These are phyloP conservation scores for Populus hybrid DNA, from an alignment of 441 rosid species.

Conservation along the genomic window DNA sequence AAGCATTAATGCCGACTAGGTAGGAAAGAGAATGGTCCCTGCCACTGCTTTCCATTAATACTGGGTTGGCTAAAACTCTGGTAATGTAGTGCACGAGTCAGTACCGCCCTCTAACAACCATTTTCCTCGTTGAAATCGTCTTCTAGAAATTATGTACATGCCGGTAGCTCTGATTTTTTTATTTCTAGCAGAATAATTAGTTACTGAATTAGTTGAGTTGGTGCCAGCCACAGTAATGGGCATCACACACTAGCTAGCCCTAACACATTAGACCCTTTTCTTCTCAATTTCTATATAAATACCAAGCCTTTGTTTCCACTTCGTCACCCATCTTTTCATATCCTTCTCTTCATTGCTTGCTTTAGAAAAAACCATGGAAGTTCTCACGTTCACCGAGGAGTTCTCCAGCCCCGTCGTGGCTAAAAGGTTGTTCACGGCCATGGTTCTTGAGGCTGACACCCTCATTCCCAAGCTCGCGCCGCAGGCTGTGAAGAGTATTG, in stretches of 20 bases:
- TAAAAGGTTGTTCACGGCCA: conserved; percentile 4
- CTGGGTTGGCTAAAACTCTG: not conserved
- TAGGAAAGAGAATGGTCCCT: not conserved
- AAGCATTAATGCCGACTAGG: not conserved
- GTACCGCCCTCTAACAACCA: not conserved
- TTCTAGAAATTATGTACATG: too few species aligned
- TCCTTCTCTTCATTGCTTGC: not conserved
- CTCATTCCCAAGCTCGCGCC: conserved; percentile 3
- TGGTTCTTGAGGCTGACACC: not conserved
- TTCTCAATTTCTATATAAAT: too few species aligned
- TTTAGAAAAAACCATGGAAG: not conserved
- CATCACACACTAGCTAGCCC: not conserved
- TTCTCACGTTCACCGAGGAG: not conserved
- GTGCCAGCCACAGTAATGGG: not conserved
- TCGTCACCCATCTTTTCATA: not conserved
- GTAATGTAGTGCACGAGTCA: not conserved
- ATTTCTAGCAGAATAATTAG: not conserved
- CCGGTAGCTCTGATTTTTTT: not conserved
- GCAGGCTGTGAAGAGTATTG: not conserved
- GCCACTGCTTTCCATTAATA: not conserved
- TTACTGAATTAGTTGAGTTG: not conserved
- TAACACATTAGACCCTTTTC: not conserved
- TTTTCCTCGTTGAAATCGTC: not conserved
- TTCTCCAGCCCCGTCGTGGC: not conserved
- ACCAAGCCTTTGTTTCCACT: not conserved